Conservation (phyloP, 306 rosid genomes). For the Ormosia emarginata region DNA sequence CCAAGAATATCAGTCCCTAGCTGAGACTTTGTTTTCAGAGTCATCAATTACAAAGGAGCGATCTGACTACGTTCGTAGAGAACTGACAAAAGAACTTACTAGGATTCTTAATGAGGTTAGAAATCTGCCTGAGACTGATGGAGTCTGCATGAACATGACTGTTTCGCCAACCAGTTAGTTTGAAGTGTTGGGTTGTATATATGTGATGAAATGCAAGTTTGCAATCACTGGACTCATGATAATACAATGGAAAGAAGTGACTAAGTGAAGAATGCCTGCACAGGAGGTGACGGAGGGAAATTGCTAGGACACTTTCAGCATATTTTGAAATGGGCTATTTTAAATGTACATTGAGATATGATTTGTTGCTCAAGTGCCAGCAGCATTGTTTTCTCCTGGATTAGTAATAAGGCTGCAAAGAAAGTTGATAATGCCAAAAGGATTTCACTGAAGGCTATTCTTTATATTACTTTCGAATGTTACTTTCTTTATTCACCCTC, state of each 20-base stretch:
- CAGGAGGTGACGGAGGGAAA: neutral
- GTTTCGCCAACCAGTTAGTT: conserved; percentile 55
- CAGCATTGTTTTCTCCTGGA: conserved; percentile 10
- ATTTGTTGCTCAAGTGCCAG: conserved; percentile 3
- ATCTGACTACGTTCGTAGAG: conserved; percentile 59
- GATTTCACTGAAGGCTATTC: neutral
- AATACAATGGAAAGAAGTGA: neutral
- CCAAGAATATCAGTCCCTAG: conserved; percentile 70
- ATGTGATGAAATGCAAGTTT: conserved; percentile 13
- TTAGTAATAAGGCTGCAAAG: neutral
- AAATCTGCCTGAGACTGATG: conserved; percentile 71
- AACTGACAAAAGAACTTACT: conserved; percentile 63
- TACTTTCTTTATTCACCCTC: neutral
- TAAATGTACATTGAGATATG: neutral
- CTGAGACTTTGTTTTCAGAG: conserved; percentile 73
- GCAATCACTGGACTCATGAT: conserved; percentile 15
- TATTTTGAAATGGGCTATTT: neutral
- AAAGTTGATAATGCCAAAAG: conserved; percentile 5
- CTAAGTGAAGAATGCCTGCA: neutral
- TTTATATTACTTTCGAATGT: neutral
- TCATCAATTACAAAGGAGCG: conserved; percentile 81
- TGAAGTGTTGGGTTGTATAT: conserved; percentile 20
- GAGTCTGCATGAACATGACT: conserved; percentile 58
- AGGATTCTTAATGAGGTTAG: conserved; percentile 83
- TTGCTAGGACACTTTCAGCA: neutral